Evolutionary conservation across 768 basidiomycete genomes (phyloP).

Genomic region (Mrakia blollopis): DNA sequence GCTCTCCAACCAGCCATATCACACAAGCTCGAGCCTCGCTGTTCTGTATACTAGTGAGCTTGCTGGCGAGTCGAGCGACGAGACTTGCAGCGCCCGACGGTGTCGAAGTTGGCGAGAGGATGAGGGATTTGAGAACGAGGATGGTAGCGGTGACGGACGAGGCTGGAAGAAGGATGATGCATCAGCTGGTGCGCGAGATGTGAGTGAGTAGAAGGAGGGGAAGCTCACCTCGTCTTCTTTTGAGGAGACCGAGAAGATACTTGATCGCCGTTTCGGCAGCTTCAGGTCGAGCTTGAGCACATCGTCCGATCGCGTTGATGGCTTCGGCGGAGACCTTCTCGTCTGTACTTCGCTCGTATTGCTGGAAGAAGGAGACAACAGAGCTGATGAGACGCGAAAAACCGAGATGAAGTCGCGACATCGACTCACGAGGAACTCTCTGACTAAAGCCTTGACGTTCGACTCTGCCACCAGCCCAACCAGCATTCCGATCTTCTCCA

Average conservation of each 20-base stretch:
- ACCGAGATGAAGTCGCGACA: too few relatives aligned
- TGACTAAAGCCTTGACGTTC: constrained; percentile 65
- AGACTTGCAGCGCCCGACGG: constrained; percentile 54
- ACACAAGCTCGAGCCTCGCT: constrained; percentile 79
- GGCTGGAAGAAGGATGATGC: neutral
- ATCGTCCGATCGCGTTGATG: constrained; percentile 71
- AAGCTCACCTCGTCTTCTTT: constrained; percentile 63
- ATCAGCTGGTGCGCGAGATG: neutral
- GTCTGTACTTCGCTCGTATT: constrained; percentile 73
- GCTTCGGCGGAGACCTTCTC: constrained; percentile 66
- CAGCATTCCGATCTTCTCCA: constrained; percentile 69
- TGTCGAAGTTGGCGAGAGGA: constrained; percentile 51
- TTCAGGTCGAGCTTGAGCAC: constrained; percentile 64
- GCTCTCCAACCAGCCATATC: constrained; percentile 89
- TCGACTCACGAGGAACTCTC: constrained; percentile 80
- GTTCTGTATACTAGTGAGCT: constrained; percentile 73
- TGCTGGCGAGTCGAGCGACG: constrained; percentile 70
- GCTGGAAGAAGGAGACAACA: constrained; percentile 49
- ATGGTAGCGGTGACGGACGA: constrained; percentile 72
- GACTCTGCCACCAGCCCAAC: constrained; percentile 60
- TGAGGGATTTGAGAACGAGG: constrained; percentile 74
- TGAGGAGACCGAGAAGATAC: constrained; percentile 72
- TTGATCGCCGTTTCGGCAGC: constrained; percentile 66
- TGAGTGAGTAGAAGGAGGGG: neutral
- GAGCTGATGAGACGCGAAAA: neutral